Evolutionary conservation across 208 protist genomes (phyloP), one percentile per base, ranked within the genome.

Genomic region (Trypanosoma avium): DNA sequence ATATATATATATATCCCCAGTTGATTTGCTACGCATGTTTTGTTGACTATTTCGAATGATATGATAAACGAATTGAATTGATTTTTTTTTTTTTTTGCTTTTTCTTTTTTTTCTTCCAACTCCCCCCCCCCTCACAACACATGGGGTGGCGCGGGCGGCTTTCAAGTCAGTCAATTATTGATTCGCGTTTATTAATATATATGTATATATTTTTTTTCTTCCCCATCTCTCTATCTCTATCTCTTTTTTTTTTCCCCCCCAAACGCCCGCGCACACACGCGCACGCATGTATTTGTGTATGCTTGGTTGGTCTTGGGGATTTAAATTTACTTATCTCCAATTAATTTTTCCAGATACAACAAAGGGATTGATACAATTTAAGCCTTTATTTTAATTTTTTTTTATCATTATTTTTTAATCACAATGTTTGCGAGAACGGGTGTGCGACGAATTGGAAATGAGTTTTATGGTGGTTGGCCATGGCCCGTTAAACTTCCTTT

Each of bases 401-500:
- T 36, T 4, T 19, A 21, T 55, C 21, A 24, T n/a, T 10, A 27
- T 56, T 24, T 38, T 7, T 56, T 56, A 30, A 15, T 13, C 27
- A 29, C 4, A 7, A 84, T 88, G 86, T 72, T 89, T 60, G 70
- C 66, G 42, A 47, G 32, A 17, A 81, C 70, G 43, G 30, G 68
- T 60, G 36, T 58, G 5, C 75, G 83, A 36, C 61, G 65, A 33
- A 48, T 70, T 30, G 87, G 73, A 30, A 93, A 81, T 42, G 73
- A 73, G 12, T 87, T 82, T 1, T 94, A 94, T 64, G 84, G 84
- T 3, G 81, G 79, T 27, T 95, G 90, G 90, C 90, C 90, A 30
- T 95, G 90, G 87, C 90, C 90, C 9, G 42, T 77, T 13, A 90
- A 90, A 70, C 74, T 95, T 29, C 90, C 90, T 12, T 73, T 95